phyloP scores from a whole-genome alignment of 805 yeast genomes.

The Schizosaccharomyces osmophilus region DNA sequence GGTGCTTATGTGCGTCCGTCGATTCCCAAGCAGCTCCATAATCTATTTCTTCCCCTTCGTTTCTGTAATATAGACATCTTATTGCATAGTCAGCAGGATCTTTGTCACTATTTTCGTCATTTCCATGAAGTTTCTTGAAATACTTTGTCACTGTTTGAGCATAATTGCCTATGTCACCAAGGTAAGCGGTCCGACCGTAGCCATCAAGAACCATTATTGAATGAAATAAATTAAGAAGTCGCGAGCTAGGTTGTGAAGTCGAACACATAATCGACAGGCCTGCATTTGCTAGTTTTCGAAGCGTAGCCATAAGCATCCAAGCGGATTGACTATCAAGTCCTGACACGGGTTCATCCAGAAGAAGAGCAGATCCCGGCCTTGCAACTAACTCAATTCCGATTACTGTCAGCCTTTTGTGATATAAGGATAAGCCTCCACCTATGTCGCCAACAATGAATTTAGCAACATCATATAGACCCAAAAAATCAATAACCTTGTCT shows the following conservation, averaged over 20 bases:
- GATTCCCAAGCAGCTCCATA: slow-evolving; percentile 35
- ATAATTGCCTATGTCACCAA: slow-evolving; percentile 45
- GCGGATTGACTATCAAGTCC: slow-evolving; percentile 71
- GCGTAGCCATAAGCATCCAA: slow-evolving; percentile 37
- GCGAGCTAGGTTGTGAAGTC: slow-evolving; percentile 70
- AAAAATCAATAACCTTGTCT: slow-evolving; percentile 34
- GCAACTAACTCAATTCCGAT: slow-evolving; percentile 48
- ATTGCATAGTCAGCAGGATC: slow-evolving; percentile 58
- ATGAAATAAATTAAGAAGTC: slow-evolving; percentile 54
- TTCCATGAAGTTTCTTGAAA: slow-evolving; percentile 27
- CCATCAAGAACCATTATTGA: slow-evolving; percentile 41
- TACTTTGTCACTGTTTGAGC: slow-evolving; percentile 34
- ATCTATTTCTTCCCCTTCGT: slow-evolving; percentile 34
- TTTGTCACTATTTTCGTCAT: slow-evolving; percentile 13
- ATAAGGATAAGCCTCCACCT: slow-evolving; percentile 44
- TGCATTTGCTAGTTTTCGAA: slow-evolving; percentile 30
- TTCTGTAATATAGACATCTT: slow-evolving; percentile 32
- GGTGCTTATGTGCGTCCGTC: slow-evolving; percentile 16
- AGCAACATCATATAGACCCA: slow-evolving; percentile 40
- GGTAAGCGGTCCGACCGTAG: slow-evolving; percentile 55
- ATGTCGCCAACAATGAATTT: slow-evolving; percentile 54
- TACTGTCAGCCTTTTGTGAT: slow-evolving; percentile 36
- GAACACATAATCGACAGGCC: slow-evolving; percentile 51
- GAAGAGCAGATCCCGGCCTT: slow-evolving; percentile 42
- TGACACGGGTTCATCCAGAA: slow-evolving; percentile 94